Evolutionary conservation across 768 basidiomycete species (phyloP).

Genomic region (Podaxis sp.): DNA sequence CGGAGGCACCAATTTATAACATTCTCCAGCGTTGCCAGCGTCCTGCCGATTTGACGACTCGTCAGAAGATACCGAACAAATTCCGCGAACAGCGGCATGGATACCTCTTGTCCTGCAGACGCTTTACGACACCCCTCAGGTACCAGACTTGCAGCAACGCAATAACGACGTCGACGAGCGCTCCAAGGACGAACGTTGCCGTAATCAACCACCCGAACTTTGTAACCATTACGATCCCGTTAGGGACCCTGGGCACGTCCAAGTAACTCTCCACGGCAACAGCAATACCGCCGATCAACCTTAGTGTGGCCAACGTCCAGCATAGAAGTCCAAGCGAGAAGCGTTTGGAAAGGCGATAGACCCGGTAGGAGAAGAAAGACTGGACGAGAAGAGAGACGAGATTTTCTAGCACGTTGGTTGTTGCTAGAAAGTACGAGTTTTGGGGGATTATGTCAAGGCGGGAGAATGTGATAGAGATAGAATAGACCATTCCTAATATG

Average conservation of each 20-base stretch:
- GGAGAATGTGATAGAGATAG: conserved; percentile 1
- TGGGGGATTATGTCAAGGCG: neutral
- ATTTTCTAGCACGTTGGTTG: neutral
- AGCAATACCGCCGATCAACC: conserved; percentile 18
- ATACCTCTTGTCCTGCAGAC: conserved; percentile 12
- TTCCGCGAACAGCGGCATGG: neutral
- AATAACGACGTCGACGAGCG: conserved; percentile 23
- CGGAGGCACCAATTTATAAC: conserved; percentile 26
- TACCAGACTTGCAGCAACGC: conserved; percentile 23
- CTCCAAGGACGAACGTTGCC: conserved; percentile 19
- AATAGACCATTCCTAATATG: neutral
- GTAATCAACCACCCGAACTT: conserved; percentile 27
- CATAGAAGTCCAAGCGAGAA: conserved; percentile 16
- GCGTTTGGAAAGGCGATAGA: conserved; percentile 20
- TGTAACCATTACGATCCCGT: conserved; percentile 19
- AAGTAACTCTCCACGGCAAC: conserved; percentile 21
- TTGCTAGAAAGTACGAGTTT: conserved; percentile 3
- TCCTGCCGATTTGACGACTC: conserved; percentile 7
- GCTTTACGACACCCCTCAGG: conserved; percentile 12
- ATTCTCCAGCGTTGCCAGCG: conserved; percentile 19
- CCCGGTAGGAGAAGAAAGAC: conserved; percentile 23
- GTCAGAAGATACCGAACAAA: neutral
- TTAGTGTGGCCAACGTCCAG: conserved; percentile 18
- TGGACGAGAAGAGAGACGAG: neutral
- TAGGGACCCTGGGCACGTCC: conserved; percentile 22